Base-by-base conservation (phyloP, 2,329 filamentous ascomycete species). In the Mollisiaceae sp. region DNA sequence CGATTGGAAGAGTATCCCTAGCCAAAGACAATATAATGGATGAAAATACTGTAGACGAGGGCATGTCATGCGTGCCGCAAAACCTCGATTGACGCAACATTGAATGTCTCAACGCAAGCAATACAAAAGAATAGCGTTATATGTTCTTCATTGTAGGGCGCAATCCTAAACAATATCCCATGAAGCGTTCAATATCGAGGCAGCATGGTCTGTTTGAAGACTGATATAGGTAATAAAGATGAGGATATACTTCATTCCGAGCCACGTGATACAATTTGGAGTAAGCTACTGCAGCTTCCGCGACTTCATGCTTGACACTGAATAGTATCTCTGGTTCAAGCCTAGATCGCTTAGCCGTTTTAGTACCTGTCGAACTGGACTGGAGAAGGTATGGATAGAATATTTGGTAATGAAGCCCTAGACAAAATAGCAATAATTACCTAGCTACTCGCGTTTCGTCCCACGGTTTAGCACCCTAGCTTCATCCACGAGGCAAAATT, bases 351-450 rank as follows among this genome's bases (percentile, higher is more conserved):
- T 20, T n/a, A 24, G n/a, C n/a, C 8, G 11, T 50, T 8, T 22
- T 8, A 8, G 24, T 54, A 54, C 22, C 24, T 14, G 24, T 18
- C 14, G 50, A 54, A 54, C 12, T 12, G 4, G 24, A 35, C 27
- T 54, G 9, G 22, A 18, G 12, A 14, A 15, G 11, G 2, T 27
- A 15, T 54, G 50, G 12, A 32, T 54, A 18, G 5, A 27, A 15
- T 12, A 12, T 11, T 11, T 50, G 45, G 9, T 20, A 35, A 54
- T 27, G 22, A 15, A 27, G 27, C 14, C 22, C 50, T 27, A 27
- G 24, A 12, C 50, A 27, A 54, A 35, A 35, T 54, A 35, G 50
- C 50, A 54, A 54, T 18, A 22, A 54, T 54, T 54, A 54, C 27
- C 27, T 32, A 3, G 27, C 3, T 32, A 32, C 50, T 54, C 50